These are phyloP conservation scores for Argentina anserina DNA, from an alignment of 306 rosid genomes.

Conservation along the genomic window DNA sequence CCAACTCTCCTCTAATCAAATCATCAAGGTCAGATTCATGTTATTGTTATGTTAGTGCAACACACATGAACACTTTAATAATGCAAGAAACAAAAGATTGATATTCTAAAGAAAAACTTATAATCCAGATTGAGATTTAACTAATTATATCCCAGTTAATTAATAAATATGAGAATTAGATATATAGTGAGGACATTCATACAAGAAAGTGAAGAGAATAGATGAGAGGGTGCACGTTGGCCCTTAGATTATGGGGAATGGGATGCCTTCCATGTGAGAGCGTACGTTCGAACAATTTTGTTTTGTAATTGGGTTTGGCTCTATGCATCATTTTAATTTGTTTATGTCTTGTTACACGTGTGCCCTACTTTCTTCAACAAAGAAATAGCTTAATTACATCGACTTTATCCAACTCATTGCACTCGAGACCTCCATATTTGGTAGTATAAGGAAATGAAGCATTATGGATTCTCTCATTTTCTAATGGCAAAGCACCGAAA, in stretches of 20 bases:
- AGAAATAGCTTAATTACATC: neutral
- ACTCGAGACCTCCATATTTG: slow-evolving; percentile 3
- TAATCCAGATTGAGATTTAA: neutral
- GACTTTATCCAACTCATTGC: slow-evolving; percentile 39
- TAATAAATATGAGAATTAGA: slow-evolving; percentile 5
- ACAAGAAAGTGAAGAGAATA: neutral
- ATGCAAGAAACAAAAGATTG: neutral
- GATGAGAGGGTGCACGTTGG: slow-evolving; percentile 47
- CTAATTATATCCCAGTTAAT: neutral
- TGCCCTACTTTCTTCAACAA: slow-evolving; percentile 18
- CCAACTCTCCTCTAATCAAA: neutral
- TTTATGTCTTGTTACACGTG: slow-evolving; percentile 43
- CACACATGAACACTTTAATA: slow-evolving; percentile 16
- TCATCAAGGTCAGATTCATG: neutral
- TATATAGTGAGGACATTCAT: slow-evolving; percentile 37
- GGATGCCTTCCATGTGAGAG: slow-evolving; percentile 52
- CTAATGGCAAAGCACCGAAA: neutral
- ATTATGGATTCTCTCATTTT: neutral
- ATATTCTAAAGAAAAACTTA: neutral
- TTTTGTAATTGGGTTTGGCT: slow-evolving; percentile 39
- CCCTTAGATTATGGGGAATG: slow-evolving; percentile 40
- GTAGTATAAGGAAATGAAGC: neutral
- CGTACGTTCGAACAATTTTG: slow-evolving; percentile 35
- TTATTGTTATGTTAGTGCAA: slow-evolving; percentile 20
- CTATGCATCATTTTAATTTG: slow-evolving; percentile 14